A percentile compares a stretch with the other conserved stretches of the same genome.
Evolutionary conservation across 1,284 basidiomycete genomes (phyloP).

Genomic region (Boletus semigastroideus): DNA sequence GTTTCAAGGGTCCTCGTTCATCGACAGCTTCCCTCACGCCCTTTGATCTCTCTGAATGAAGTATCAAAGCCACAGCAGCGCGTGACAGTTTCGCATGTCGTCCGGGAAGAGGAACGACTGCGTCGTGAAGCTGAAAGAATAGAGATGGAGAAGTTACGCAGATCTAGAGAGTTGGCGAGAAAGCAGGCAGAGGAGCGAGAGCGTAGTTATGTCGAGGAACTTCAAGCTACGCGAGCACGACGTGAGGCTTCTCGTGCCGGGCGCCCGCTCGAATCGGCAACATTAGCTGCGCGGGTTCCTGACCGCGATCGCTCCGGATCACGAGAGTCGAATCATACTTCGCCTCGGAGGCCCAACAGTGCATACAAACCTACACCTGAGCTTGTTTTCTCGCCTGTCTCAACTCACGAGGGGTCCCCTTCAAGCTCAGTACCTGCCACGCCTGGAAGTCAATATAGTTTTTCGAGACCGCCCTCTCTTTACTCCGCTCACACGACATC

Average conservation of each 20-base stretch:
- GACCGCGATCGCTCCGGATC: slow-evolving; percentile 46
- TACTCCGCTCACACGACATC: slow-evolving; percentile 48
- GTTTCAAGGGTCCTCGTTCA: slow-evolving; percentile 15
- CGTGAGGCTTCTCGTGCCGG: slow-evolving; percentile 59
- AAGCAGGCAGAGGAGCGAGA: slow-evolving; percentile 54
- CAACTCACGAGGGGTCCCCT: slow-evolving; percentile 40
- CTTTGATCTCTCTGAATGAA: slow-evolving; percentile 21
- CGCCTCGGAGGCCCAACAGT: slow-evolving; percentile 34
- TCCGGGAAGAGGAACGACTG: slow-evolving; percentile 48
- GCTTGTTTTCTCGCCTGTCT: slow-evolving; percentile 31
- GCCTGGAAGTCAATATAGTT: slow-evolving; percentile 33
- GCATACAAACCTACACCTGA: slow-evolving; percentile 48
- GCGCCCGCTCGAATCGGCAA: slow-evolving; percentile 24
- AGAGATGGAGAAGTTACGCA: slow-evolving; percentile 55
- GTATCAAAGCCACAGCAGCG: slow-evolving; percentile 2
- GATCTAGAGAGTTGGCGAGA: slow-evolving; percentile 56
- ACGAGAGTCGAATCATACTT: slow-evolving; percentile 33
- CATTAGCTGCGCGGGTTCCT: slow-evolving; percentile 30
- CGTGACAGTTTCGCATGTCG: slow-evolving; percentile 6
- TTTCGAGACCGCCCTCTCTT: slow-evolving; percentile 54
- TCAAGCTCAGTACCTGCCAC: slow-evolving; percentile 45
- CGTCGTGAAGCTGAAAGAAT: slow-evolving; percentile 47
- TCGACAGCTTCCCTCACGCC: slow-evolving; percentile 17
- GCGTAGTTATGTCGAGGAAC: slow-evolving; percentile 56
- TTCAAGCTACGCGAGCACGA: slow-evolving; percentile 57